phyloP scores from a whole-genome alignment of 345 rosid species.

The Corchorus olitorius region DNA sequence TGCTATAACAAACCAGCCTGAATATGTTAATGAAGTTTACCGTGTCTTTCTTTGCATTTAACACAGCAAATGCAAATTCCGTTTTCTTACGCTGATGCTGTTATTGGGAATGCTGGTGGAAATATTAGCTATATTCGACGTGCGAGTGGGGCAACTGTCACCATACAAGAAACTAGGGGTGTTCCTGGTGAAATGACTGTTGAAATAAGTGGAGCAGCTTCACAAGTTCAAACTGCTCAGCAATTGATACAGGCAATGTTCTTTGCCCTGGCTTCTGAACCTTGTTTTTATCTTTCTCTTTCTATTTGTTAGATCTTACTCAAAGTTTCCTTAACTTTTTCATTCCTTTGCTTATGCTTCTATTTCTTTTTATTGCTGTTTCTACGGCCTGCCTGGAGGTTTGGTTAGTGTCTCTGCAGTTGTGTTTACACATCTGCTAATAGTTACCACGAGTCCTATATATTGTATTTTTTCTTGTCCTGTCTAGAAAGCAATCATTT shows the following conservation, averaged over 20 bases:
- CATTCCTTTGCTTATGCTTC: background rate
- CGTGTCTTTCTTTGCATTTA: constrained; percentile 46
- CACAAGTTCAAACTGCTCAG: constrained; percentile 97
- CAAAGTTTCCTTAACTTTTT: background rate
- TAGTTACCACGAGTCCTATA: background rate
- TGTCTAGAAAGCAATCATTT: background rate
- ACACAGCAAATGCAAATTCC: constrained; percentile 97
- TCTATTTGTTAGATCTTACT: background rate
- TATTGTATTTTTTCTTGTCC: background rate
- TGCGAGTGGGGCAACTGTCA: constrained; percentile 95
- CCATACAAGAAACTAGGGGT: constrained; percentile 95
- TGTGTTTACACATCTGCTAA: background rate
- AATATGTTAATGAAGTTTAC: constrained; percentile 15
- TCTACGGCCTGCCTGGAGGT: background rate
- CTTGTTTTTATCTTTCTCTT: background rate
- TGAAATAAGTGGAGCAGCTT: constrained; percentile 95
- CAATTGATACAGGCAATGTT: constrained; percentile 88
- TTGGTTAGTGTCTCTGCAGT: background rate
- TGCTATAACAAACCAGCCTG: background rate
- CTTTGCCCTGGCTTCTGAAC: background rate
- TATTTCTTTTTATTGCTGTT: background rate
- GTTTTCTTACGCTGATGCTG: constrained; percentile 94
- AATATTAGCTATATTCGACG: constrained; percentile 96
- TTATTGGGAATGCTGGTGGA: constrained; percentile 93
- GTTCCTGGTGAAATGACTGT: constrained; percentile 99